A percentile compares a stretch with the other conserved stretches of the same genome.
phyloP scores from a whole-genome alignment of 2,329 filamentous ascomycete genomes.

The Nothophoma quercina region DNA sequence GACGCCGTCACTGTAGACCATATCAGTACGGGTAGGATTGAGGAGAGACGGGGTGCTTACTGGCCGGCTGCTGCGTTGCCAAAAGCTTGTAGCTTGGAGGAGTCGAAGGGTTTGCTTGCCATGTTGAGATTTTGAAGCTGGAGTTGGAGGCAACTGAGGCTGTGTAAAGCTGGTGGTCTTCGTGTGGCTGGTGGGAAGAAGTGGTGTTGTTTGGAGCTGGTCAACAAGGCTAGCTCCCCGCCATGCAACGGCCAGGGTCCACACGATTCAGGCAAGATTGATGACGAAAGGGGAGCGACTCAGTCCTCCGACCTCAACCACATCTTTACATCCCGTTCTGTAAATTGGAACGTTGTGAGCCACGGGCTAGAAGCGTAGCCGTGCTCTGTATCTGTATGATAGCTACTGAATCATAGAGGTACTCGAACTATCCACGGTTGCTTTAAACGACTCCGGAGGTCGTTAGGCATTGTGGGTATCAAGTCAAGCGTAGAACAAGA shows the following conservation, averaged over 20 bases:
- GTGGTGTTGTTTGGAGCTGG: slow-evolving; percentile 11
- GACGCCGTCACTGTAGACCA: slow-evolving; percentile 77
- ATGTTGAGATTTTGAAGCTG: slow-evolving; percentile 30
- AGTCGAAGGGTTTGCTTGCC: slow-evolving; percentile 60
- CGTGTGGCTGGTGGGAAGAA: slow-evolving; percentile 13
- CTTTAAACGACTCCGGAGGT: too few species aligned
- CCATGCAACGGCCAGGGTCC: slow-evolving; percentile 25
- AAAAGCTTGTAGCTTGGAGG: slow-evolving; percentile 71
- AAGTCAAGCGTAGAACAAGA: too few species aligned
- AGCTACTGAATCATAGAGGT: too few species aligned
- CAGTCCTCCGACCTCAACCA: not conserved
- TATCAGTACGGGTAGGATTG: slow-evolving; percentile 17
- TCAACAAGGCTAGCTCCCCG: slow-evolving; percentile 15
- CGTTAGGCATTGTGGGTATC: too few species aligned
- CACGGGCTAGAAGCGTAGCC: too few species aligned
- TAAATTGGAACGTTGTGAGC: too few species aligned
- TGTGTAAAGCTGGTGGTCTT: slow-evolving; percentile 11
- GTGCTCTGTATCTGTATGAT: too few species aligned
- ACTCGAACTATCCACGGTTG: too few species aligned
- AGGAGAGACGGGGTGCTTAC: slow-evolving; percentile 61
- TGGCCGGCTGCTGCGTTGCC: slow-evolving; percentile 83
- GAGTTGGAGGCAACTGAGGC: not conserved
- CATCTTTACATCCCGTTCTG: too few species aligned
- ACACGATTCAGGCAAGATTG: slow-evolving; percentile 25
- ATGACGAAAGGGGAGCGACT: slow-evolving; percentile 15